Base-by-base conservation (phyloP, 805 yeast species). In the Yarrowia sp. region DNA sequence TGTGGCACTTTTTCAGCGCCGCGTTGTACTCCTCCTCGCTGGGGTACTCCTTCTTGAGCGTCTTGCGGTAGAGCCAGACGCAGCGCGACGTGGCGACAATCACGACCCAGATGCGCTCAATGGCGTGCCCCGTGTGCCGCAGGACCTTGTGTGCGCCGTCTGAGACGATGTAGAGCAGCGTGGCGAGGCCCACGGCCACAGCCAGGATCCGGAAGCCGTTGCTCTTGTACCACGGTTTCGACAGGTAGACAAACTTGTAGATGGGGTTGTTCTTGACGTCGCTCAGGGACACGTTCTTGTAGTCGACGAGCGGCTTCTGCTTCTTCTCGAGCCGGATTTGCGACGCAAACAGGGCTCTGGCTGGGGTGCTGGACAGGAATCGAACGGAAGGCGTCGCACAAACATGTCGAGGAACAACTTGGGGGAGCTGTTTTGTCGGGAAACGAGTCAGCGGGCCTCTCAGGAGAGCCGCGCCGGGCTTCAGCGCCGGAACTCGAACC, bases 1-100 rank as follows among this genome's bases (percentile, higher is more conserved):
- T 72, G 71, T 94, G 98, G 42, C 96, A 88, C 39, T 78, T 73
- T 6, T 81, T 73, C 55, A 93, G 73, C 0, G 86, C 93, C 4
- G 69, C 66, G 2, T 72, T 67, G 47, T 86, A 80, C 2, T 76
- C 82, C 4, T 81, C 85, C 2, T 71, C 73, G 10, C 75, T 68
- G 1, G 70, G 76, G 63, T 78, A 85, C 6, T 75, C 72, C 16
- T 68, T 71, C 18, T 76, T 78, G 24, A 92, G 76, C 0, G 84
- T 79, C 59, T 77, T 78, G 56, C 85, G 78, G 73, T 94, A 94
- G 32, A 85, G 76, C 64, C 79, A 77, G 67, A 93, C 86, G 71
- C 98, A 93, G 64, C 85, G 77, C 6, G 80, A 66, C 0, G 93
- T 86, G 2, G 97, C 96, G 7, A 41, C 63, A 2, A 65, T 65